These are phyloP conservation scores for Pythium chondricola DNA, from an alignment of 352 stramenopile species.

Conservation along the genomic window DNA sequence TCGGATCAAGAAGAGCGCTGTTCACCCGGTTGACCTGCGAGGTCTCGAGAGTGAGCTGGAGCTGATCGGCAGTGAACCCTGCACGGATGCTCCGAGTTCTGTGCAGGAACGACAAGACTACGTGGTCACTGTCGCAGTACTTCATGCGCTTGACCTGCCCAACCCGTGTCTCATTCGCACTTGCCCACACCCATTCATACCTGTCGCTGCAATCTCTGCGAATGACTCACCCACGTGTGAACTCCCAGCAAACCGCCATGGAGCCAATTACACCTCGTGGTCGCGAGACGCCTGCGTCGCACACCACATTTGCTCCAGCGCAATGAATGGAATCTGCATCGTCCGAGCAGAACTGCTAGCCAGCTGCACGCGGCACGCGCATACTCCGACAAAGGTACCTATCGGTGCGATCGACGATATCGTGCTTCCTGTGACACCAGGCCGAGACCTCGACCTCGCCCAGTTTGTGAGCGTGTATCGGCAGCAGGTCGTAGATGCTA, in stretches of 20 bases:
- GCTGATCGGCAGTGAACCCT: neutral
- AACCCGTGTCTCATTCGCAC: conserved; percentile 20
- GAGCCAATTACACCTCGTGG: conserved; percentile 18
- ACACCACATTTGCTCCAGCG: neutral
- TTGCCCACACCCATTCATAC: conserved; percentile 8
- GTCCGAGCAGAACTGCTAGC: conserved; percentile 5
- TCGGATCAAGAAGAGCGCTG: conserved; percentile 9
- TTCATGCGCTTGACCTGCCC: conserved; percentile 18
- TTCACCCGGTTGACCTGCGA: conserved; percentile 13
- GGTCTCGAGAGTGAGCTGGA: conserved; percentile 12
- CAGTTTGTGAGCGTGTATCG: conserved; percentile 14
- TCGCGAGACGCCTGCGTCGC: neutral
- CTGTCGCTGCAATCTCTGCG: conserved; percentile 1
- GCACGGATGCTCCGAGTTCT: neutral
- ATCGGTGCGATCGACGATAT: conserved; percentile 15
- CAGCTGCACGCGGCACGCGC: conserved; percentile 1
- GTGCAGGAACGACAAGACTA: neutral
- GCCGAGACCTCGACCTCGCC: too few species aligned
- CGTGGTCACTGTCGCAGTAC: conserved; percentile 5
- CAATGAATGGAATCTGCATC: neutral
- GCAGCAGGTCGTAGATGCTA: conserved; percentile 1
- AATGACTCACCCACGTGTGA: neutral
- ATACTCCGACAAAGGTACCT: neutral
- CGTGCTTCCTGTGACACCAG: too few species aligned
- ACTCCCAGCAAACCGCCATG: conserved; percentile 6